Evolutionary conservation across 2,329 filamentous ascomycete genomes (phyloP), one percentile per base, ranked within the genome.

Genomic region (Ceratocystis papillata): DNA sequence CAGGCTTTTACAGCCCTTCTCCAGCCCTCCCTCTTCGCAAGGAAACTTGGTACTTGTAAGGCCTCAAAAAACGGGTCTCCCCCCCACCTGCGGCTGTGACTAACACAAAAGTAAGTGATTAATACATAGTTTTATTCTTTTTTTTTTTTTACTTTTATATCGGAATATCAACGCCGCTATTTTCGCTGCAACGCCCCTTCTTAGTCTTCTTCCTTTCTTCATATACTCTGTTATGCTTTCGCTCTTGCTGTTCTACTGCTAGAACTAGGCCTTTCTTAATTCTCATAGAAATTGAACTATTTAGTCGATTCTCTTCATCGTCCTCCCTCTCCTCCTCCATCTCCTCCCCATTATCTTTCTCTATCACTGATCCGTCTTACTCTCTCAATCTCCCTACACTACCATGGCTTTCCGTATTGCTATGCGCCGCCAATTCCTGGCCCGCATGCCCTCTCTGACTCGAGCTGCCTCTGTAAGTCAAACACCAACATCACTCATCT

Each of bases 351-450:
- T 12, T 33, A 33, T 64, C 65, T 57, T 55, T 63, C 66, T 55
- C 15, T 4, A 30, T 15, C 50, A 55, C 22, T 7, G 20, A 12
- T 25, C 25, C 53, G 53, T 15, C 25, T 33, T 33, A 7, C 37
- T 41, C 37, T 41, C 37, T 41, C 10, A 15, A 41, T 15, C 12
- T 41, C 3, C 37, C 37, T 41, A 15, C 10, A 10, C 64, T n/a
- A 69, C 65, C 63, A 79, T 79, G 78, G 76, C 77, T 69, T 70
- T 77, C 69, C 76, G 75, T 69, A 69, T 75, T 45, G 72, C 76
- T 37, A 69, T 78, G 55, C 74, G 75, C 70, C 73, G 76, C 68
- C 76, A 75, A 72, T 72, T 76, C 72, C 72, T 73, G 67, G 65
- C 69, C 65, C 57, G 70, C 66, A 68, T 73, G 62, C 73, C 72